Conservation (phyloP, 2,329 filamentous ascomycete genomes). For the Arthrobotrys iridis region DNA sequence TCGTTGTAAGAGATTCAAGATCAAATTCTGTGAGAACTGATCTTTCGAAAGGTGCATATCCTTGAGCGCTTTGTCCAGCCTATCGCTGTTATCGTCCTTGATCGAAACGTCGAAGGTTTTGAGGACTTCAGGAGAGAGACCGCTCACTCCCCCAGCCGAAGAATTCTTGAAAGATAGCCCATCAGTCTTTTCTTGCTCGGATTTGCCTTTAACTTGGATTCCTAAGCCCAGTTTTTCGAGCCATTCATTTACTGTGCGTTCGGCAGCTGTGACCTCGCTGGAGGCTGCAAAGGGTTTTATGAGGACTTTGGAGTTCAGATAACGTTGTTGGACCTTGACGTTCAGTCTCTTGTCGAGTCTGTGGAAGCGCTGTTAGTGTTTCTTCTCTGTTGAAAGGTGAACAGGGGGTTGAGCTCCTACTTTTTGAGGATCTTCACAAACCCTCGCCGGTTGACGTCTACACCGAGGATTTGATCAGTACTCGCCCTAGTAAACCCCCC, state of each 20-base stretch:
- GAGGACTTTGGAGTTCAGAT: constrained; percentile 90
- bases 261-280: constrained; percentile 67
- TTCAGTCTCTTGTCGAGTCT: constrained; percentile 86
- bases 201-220: constrained; percentile 68
- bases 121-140: constrained; percentile 73
- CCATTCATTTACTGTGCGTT: constrained; percentile 87
- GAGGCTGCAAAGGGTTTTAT: constrained; percentile 87
- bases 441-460: constrained; percentile 88
- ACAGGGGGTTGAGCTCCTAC: constrained; percentile 53
- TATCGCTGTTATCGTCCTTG: constrained; percentile 68
- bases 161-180: constrained; percentile 40
- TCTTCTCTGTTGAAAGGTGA: neutral
- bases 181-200: constrained; percentile 61
- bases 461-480: constrained; percentile 35
- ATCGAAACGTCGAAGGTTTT: constrained; percentile 71
- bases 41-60: constrained; percentile 69
- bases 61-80: constrained; percentile 63
- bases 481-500: neutral
- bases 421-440: constrained; percentile 99
- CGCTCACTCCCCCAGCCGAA: constrained; percentile 72
- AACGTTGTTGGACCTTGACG: constrained; percentile 80
- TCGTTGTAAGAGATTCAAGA: constrained; percentile 82
- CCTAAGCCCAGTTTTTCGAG: constrained; percentile 79
- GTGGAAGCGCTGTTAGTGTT: constrained; percentile 25
- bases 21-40: constrained; percentile 67